These are phyloP conservation scores for Ampelomyces quisqualis DNA, from an alignment of 2,329 filamentous ascomycete species.

Conservation along the genomic window DNA sequence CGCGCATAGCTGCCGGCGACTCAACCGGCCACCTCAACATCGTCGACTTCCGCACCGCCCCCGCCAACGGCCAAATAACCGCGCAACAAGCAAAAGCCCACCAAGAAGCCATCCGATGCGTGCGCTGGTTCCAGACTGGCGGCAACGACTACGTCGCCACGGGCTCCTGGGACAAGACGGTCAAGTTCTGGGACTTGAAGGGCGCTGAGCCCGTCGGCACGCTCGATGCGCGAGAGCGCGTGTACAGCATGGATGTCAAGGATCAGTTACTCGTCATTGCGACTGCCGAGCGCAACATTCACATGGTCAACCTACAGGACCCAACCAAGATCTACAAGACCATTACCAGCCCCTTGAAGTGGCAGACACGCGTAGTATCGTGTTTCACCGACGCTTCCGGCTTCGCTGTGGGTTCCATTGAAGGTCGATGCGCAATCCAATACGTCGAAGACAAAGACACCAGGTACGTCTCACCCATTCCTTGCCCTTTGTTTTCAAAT, in stretches of 20 bases:
- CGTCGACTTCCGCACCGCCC: constrained; percentile 68
- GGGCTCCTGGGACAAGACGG: constrained; percentile 86
- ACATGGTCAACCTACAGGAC: constrained; percentile 86
- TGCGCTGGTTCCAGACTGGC: constrained; percentile 62
- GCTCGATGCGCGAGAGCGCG: constrained; percentile 70
- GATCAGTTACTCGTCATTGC: constrained; percentile 87
- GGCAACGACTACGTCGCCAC: constrained; percentile 82
- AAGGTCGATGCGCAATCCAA: constrained; percentile 95
- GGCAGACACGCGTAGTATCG: constrained; percentile 93
- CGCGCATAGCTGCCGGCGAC: constrained; percentile 81
- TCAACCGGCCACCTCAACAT: constrained; percentile 89
- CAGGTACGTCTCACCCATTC: constrained; percentile 44
- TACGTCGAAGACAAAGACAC: constrained; percentile 96
- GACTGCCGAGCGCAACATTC: constrained; percentile 94
- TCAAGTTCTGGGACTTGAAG: constrained; percentile 87
- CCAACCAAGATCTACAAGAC: constrained; percentile 94
- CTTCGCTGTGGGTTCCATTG: constrained; percentile 94
- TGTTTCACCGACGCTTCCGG: constrained; percentile 91
- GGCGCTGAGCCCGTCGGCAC: constrained; percentile 62
- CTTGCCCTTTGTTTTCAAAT: not conserved
- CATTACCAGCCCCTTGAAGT: constrained; percentile 92
- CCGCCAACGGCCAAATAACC: constrained; percentile 26
- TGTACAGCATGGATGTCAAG: constrained; percentile 90
- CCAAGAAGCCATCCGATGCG: constrained; percentile 76
- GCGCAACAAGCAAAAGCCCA: constrained; percentile 67